Percentiles rank a stretch among this genome's conserved stretches.
phyloP scores from a whole-genome alignment of 2,329 filamentous ascomycete genomes.

The Rhynchosporium secalis region DNA sequence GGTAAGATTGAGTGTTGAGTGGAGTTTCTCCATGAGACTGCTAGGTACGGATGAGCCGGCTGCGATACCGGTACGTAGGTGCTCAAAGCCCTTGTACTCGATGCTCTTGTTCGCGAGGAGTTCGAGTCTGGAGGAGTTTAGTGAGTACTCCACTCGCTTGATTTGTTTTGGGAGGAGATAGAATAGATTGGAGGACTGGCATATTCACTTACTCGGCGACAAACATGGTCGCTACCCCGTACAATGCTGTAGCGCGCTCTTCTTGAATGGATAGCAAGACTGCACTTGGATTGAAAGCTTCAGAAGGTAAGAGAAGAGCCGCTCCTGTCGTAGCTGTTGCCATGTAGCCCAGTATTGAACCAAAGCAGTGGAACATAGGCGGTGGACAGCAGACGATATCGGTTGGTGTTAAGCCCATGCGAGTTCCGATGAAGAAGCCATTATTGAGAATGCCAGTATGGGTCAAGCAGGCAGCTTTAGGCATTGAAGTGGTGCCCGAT shows the following conservation, averaged over 20 bases:
- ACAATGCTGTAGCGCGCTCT: conserved; percentile 63
- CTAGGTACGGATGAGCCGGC: conserved; percentile 84
- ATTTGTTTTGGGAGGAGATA: background rate
- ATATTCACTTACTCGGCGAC: conserved; percentile 59
- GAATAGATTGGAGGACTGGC: background rate
- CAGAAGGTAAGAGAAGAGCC: conserved; percentile 79
- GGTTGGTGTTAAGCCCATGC: conserved; percentile 74
- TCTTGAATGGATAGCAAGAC: conserved; percentile 57
- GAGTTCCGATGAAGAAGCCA: conserved; percentile 76
- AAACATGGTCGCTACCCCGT: conserved; percentile 95
- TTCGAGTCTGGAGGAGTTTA: conserved; percentile 54
- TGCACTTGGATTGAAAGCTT: conserved; percentile 80
- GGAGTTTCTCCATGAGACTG: conserved; percentile 75
- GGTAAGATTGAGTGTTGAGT: conserved; percentile 70
- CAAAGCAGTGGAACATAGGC: conserved; percentile 89
- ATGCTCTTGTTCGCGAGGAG: conserved; percentile 57
- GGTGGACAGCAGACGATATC: conserved; percentile 85
- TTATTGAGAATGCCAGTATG: conserved; percentile 93
- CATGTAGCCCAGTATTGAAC: conserved; percentile 91
- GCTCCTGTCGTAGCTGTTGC: conserved; percentile 84
- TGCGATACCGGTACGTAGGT: conserved; percentile 85
- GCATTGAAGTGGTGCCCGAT: conserved; percentile 85
- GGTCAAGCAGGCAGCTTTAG: conserved; percentile 87
- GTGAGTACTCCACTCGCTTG: background rate
- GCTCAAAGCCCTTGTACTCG: conserved; percentile 55